phyloP scores from a whole-genome alignment of 2,329 filamentous ascomycete species.

The Colletotrichum truncatum region DNA sequence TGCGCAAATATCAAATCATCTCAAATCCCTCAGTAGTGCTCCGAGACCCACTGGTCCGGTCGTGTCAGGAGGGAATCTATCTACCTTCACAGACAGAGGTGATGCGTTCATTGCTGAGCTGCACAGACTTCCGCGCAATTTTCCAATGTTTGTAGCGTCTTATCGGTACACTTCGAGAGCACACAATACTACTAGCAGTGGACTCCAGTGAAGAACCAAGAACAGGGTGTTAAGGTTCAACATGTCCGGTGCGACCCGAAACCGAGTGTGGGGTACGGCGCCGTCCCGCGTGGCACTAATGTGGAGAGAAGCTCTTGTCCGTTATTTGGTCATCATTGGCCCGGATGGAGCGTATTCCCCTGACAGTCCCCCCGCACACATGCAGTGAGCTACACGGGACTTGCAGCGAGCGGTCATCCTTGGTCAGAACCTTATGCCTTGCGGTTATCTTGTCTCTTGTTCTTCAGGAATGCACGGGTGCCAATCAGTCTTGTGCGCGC shows the following conservation, averaged over 20 bases:
- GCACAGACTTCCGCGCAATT: no score
- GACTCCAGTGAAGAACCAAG: neutral
- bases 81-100: neutral
- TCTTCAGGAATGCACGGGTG: neutral
- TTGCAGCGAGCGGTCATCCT: slow-evolving; percentile 2
- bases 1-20: slow-evolving; percentile 7
- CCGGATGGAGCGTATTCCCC: neutral
- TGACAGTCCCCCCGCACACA: slow-evolving; percentile 11
- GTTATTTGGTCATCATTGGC: neutral
- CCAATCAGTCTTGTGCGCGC: neutral
- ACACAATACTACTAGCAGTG: no score
- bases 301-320: slow-evolving; percentile 7
- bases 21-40: neutral
- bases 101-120: no score
- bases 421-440: slow-evolving; percentile 21
- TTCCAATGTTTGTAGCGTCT: no score
- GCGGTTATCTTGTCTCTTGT: neutral
- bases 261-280: slow-evolving; percentile 9
- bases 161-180: no score
- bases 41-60: neutral
- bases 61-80: no score
- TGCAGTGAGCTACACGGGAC: slow-evolving; percentile 12
- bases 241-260: slow-evolving; percentile 10
- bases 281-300: slow-evolving; percentile 6
- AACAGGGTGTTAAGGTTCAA: neutral